Evolutionary conservation across 495 filamentous ascomycete species (phyloP), one percentile per base, ranked within the genome.

Genomic region (Aspergillus affinis): DNA sequence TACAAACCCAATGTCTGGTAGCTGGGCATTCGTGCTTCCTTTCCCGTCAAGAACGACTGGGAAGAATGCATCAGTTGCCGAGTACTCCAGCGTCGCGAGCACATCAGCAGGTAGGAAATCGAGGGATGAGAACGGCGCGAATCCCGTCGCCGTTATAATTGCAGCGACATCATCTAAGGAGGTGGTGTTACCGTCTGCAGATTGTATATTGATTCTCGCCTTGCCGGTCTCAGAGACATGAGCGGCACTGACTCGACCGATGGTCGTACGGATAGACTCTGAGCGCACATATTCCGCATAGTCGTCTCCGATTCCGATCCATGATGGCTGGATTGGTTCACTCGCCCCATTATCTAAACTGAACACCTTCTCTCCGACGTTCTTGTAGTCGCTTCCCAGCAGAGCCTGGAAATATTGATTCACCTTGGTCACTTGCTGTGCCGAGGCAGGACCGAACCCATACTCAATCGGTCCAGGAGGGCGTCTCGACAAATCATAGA

Each of bases 131-230:
- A 79, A 73, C 0, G 89, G 81, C 3, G 84, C 82, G 67, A 88
- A 96, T 1, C 92, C 92, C 0, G 91, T 95, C 5, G 90, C 90
- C 44, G 91, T 75, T 3, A 95, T 75, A 9, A 96, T 77, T 3
- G 82, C 82, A 6, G 84, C 85, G 26, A 94, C 74, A 41, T 88
- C 76, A 9, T 77, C 61, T 8, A 91, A 68, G 7, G 64, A 59
- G 6, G 30, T 59, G 1, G 20, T 48, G 3, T 61, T 26, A 1
- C 73, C 74, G 18, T 69, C 60, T 3, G 57, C 23, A 8, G 69
- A 68, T 5, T 80, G 45, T 0, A 77, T 78, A 2, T 75, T 74
- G 4, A 74, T 61, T 3, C 51, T 69, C 27, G 70, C 73, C 1
- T 62, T 48, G 5, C 75, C 57, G 1, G 61, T 69, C 4, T 67